Evolutionary conservation across 2,329 filamentous ascomycete genomes (phyloP).

Genomic region (Geosmithia morbida): DNA sequence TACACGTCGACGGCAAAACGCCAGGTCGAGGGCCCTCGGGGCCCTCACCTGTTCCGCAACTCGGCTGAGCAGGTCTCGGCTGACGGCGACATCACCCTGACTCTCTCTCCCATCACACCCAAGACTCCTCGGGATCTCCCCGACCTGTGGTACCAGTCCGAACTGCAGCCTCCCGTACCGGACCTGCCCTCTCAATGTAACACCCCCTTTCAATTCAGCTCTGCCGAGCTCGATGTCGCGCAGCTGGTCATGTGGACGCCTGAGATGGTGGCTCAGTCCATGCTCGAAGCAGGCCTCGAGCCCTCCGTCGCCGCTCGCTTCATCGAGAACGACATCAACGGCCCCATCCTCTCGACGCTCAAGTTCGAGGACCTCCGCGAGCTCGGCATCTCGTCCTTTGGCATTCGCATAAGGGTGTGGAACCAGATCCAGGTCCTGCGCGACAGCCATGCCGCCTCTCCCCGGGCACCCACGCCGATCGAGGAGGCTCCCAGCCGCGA

Average conservation of each 20-base stretch:
- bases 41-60: slow-evolving; percentile 73
- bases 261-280: slow-evolving; percentile 70
- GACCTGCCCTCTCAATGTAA: slow-evolving; percentile 6
- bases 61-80: slow-evolving; percentile 35
- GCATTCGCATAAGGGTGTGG: slow-evolving; percentile 68
- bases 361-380: slow-evolving; percentile 82
- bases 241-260: slow-evolving; percentile 56
- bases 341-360: slow-evolving; percentile 73
- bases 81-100: slow-evolving; percentile 40
- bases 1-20: slow-evolving; percentile 28
- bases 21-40: slow-evolving; percentile 63
- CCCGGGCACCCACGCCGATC: slow-evolving; percentile 42
- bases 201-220: slow-evolving; percentile 41
- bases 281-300: slow-evolving; percentile 74
- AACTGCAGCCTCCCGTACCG: not conserved
- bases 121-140: slow-evolving; percentile 32
- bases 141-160: slow-evolving; percentile 7
- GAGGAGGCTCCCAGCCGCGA: slow-evolving; percentile 42
- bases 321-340: slow-evolving; percentile 82
- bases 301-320: slow-evolving; percentile 67
- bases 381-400: slow-evolving; percentile 68
- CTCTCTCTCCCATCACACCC: slow-evolving; percentile 61
- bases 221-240: slow-evolving; percentile 40
- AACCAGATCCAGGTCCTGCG: slow-evolving; percentile 60
- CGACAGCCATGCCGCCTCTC: slow-evolving; percentile 32